phyloP scores from a whole-genome alignment of 2,329 filamentous ascomycete species.

The Fusarium annulatum region DNA sequence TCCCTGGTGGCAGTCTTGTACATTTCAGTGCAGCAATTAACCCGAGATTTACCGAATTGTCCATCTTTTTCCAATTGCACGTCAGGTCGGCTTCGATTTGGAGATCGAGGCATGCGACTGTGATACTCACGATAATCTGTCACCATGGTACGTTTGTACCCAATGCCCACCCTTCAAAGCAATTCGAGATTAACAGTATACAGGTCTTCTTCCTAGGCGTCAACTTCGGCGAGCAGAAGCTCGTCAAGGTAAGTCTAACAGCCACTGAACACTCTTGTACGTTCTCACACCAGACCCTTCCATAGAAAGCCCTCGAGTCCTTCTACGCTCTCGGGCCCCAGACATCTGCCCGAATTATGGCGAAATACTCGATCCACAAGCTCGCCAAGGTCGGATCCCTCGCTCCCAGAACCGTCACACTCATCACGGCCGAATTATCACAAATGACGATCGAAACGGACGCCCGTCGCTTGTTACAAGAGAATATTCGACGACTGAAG shows the following conservation, averaged over 20 bases:
- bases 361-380: slow-evolving; percentile 89
- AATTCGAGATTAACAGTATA: background rate
- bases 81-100: slow-evolving; percentile 16
- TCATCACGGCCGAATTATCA: slow-evolving; percentile 85
- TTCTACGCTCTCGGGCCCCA: slow-evolving; percentile 87
- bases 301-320: slow-evolving; percentile 76
- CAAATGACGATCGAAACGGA: slow-evolving; percentile 96
- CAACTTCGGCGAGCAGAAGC: slow-evolving; percentile 84
- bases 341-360: slow-evolving; percentile 79
- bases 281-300: slow-evolving; percentile 20
- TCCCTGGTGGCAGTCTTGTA: background rate
- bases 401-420: slow-evolving; percentile 79
- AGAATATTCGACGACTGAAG: slow-evolving; percentile 87
- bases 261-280: background rate
- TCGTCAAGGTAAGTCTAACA: slow-evolving; percentile 77
- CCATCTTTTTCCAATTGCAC: slow-evolving; percentile 37
- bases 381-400: slow-evolving; percentile 81
- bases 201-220: slow-evolving; percentile 87
- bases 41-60: slow-evolving; percentile 45
- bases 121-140: slow-evolving; percentile 33
- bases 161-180: background rate
- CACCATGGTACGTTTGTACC: slow-evolving; percentile 38
- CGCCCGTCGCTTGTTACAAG: slow-evolving; percentile 77
- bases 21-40: slow-evolving; percentile 27
- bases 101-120: slow-evolving; percentile 38